Percentiles rank a stretch among this genome's conserved stretches.
These are phyloP conservation scores for Mycena olivaceomarginata DNA, from an alignment of 768 basidiomycete genomes.

Conservation along the genomic window DNA sequence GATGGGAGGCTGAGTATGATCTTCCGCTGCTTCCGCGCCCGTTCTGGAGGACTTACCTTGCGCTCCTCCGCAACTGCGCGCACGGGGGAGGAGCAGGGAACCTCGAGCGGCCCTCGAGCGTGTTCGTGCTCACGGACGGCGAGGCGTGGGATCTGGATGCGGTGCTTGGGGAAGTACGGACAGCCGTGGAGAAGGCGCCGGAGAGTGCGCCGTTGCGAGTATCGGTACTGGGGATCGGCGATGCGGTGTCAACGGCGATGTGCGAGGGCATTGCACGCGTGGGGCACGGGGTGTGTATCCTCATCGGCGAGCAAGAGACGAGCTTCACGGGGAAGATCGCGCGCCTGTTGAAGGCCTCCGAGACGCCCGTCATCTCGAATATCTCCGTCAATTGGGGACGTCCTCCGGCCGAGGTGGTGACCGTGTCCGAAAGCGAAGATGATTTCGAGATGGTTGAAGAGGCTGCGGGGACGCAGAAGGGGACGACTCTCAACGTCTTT, in stretches of 20 bases:
- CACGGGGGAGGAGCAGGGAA: conserved; percentile 41
- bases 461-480: not conserved
- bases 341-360: conserved; percentile 61
- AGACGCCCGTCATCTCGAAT: conserved; percentile 57
- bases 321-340: conserved; percentile 61
- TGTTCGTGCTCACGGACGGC: conserved; percentile 70
- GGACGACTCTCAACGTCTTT: conserved; percentile 38
- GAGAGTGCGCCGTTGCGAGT: conserved; percentile 56
- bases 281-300: conserved; percentile 63
- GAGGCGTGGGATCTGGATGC: conserved; percentile 44
- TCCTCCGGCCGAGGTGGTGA: not conserved
- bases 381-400: conserved; percentile 62
- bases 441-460: conserved; percentile 43
- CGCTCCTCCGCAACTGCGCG: conserved; percentile 3
- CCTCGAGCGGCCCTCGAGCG: conserved; percentile 54
- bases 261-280: conserved; percentile 63
- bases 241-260: conserved; percentile 58
- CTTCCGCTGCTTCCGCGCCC: not conserved
- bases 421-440: not conserved
- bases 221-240: conserved; percentile 69
- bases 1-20: too few relatives aligned
- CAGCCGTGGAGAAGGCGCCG: conserved; percentile 49
- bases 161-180: conserved; percentile 34
- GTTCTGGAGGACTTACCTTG: not conserved
- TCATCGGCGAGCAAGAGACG: conserved; percentile 58